Evolutionary conservation across 2,329 filamentous ascomycete species (phyloP), one percentile per base, ranked within the genome.

Genomic region (Graphilbum fragrans): DNA sequence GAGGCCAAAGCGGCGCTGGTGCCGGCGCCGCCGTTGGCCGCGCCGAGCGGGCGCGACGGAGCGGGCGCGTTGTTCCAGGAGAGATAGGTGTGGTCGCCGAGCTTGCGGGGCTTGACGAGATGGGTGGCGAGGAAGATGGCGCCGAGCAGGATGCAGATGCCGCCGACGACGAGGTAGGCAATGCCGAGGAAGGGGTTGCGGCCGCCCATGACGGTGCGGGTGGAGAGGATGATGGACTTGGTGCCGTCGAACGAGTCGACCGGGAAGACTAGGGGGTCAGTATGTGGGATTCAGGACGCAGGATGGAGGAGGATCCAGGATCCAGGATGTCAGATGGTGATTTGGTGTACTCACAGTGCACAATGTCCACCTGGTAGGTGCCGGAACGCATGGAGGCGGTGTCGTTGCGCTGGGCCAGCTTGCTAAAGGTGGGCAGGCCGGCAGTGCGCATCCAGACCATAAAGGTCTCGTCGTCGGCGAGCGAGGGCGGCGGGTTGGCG

Each of bases 361-460:
- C 69, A 48, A 96, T 82, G 39, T 82, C 68, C 41, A 98, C 64
- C 47, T 77, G 66, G 58, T 98, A 98, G 18, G 64, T 75, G 22
- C 90, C 92, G 16, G 65, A 56, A 27, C 57, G 53, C 82, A 98
- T 82, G 1, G 65, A 58, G 2, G 70, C 64, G 1, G 67, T 68
- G 56, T 94, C 82, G 55, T 95, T 95, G 45, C 87, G 75, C 59
- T 82, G 75, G 36, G 86, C 86, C 37, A 98, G 69, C 66, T 98
- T 98, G 72, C 85, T 94, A 59, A 98, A 98, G 5, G 82, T 82
- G 1, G 92, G 92, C 53, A 96, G 65, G 44, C 90, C 92, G 20
- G 92, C 92, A 2, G 93, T 94, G 52, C 92, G 80, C 92, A 98
- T 98, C 92, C 92, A 98, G 19, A 96, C 88, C 63, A 95, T 88